These are phyloP conservation scores for Nicotiana otophora DNA, from an alignment of 257 asterid species.

Conservation along the genomic window DNA sequence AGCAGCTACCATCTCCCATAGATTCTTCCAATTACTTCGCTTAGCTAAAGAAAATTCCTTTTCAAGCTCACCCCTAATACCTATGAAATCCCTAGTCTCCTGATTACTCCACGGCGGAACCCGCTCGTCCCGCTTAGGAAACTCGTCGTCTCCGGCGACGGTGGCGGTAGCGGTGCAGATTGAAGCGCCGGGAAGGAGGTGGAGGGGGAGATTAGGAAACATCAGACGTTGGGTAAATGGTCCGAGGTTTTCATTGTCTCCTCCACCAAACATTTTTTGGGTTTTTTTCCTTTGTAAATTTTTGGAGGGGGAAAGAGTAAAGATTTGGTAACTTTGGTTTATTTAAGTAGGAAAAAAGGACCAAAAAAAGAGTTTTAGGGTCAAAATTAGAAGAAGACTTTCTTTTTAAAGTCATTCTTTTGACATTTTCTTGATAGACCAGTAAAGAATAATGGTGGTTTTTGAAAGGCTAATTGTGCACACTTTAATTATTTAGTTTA, in stretches of 20 bases:
- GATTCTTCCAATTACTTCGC: conserved; percentile 20
- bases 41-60: conserved; percentile 26
- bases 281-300: background rate
- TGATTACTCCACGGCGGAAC: conserved; percentile 60
- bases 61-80: conserved; percentile 53
- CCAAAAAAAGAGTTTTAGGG: background rate
- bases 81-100: conserved; percentile 68
- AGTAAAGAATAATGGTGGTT: background rate
- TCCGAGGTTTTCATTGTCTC: conserved; percentile 11
- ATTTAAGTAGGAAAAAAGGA: background rate
- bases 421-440: background rate
- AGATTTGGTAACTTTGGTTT: background rate
- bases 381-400: background rate
- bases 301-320: background rate
- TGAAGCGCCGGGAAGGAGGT: conserved; percentile 14
- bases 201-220: conserved; percentile 21
- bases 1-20: conserved; percentile 57
- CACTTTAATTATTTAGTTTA: no score
- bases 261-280: conserved; percentile 7
- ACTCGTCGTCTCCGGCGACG: conserved; percentile 30
- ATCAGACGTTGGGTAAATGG: conserved; percentile 11
- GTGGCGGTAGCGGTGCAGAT: conserved; percentile 4
- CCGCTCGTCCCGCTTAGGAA: conserved; percentile 61
- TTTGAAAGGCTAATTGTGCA: no score
- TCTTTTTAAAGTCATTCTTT: background rate